phyloP scores from a whole-genome alignment of 2,329 filamentous ascomycete genomes.

The Coniochaeta pulveracea region DNA sequence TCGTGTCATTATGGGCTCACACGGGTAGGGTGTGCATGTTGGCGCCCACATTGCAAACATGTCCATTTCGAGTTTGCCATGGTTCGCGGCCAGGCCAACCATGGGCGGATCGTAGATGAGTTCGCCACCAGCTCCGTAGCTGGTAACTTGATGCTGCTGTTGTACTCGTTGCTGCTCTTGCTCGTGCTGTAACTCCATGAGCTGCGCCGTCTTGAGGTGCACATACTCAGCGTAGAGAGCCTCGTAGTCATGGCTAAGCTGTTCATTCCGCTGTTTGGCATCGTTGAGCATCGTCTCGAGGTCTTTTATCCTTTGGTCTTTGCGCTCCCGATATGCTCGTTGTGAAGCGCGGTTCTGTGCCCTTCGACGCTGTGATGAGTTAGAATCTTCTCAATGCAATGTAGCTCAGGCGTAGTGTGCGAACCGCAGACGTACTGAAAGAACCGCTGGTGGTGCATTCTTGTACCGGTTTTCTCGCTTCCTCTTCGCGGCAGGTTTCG shows the following conservation, averaged over 20 bases:
- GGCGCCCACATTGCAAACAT: conserved; percentile 14
- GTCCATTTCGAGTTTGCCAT: conserved; percentile 17
- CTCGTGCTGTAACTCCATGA: conserved; percentile 15
- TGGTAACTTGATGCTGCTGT: conserved; percentile 2
- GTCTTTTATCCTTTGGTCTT: conserved; percentile 54
- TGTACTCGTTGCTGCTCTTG: conserved; percentile 4
- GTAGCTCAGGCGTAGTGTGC: neutral
- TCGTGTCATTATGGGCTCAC: too few relatives aligned
- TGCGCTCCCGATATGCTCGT: conserved; percentile 49
- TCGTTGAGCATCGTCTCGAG: conserved; percentile 45
- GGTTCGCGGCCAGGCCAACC: conserved; percentile 8
- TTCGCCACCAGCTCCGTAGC: conserved; percentile 6
- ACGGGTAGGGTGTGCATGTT: conserved; percentile 10
- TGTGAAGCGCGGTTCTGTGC: conserved; percentile 52
- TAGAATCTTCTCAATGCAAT: neutral
- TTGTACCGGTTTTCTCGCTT: conserved; percentile 42
- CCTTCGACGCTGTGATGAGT: conserved; percentile 34
- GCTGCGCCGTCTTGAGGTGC: conserved; percentile 23
- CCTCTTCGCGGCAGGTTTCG: conserved; percentile 30
- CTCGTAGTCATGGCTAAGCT: conserved; percentile 41
- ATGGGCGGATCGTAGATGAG: conserved; percentile 11
- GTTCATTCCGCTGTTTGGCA: conserved; percentile 41
- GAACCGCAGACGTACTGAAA: conserved; percentile 28
- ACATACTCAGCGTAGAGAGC: conserved; percentile 33
- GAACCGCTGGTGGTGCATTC: conserved; percentile 36